Conservation (phyloP, 768 basidiomycete species). For the Mycena sanguinolenta region DNA sequence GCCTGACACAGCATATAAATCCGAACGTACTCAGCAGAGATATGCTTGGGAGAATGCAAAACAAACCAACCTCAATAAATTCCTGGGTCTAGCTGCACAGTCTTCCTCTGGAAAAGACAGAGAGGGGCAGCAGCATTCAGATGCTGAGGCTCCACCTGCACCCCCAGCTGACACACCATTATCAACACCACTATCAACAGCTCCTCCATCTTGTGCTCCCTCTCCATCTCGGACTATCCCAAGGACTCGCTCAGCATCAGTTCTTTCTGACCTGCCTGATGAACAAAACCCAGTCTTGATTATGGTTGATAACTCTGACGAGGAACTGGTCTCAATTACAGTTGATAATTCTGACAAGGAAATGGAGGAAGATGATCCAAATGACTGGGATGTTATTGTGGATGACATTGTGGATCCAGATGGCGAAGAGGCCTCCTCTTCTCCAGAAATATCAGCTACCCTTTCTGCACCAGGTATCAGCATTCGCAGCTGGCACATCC, state of each 20-base stretch:
- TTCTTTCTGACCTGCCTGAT: slow-evolving; percentile 1
- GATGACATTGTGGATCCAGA: slow-evolving; percentile 8
- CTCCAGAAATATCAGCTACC: too few relatives aligned
- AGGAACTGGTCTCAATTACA: not conserved
- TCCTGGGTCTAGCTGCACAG: too few relatives aligned
- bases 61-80: too few relatives aligned
- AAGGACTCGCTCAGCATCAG: not conserved
- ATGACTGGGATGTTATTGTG: slow-evolving; percentile 10
- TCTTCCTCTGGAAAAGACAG: too few relatives aligned
- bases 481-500: slow-evolving; percentile 37
- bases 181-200: too few relatives aligned
- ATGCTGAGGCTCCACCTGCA: not conserved
- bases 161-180: too few relatives aligned
- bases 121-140: too few relatives aligned
- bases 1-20: not conserved
- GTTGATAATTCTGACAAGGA: slow-evolving; percentile 14
- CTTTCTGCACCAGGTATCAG: not conserved
- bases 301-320: slow-evolving; percentile 7
- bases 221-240: not conserved
- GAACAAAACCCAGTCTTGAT: not conserved
- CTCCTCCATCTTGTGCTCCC: not conserved
- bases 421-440: too few relatives aligned
- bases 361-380: slow-evolving; percentile 2
- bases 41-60: not conserved
- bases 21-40: not conserved